These are phyloP conservation scores for Diplocarpon mali DNA, from an alignment of 2,329 filamentous ascomycete species.

Conservation along the genomic window DNA sequence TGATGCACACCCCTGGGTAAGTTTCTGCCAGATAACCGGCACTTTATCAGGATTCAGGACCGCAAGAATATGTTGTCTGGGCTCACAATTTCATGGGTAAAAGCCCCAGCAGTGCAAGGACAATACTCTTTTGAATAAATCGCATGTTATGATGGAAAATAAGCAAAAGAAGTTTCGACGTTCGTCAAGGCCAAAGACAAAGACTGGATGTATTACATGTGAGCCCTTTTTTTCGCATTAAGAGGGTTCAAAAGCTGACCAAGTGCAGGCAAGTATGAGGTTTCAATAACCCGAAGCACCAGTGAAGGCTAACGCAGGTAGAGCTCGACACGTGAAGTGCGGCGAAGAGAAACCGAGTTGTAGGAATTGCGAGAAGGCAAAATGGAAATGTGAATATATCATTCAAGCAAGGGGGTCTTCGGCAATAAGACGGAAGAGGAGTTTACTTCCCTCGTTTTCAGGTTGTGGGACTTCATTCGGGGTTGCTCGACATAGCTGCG, in stretches of 20 bases:
- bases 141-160: too few species aligned
- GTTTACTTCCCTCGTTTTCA: background rate
- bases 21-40: too few species aligned
- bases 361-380: background rate
- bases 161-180: too few species aligned
- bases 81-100: too few species aligned
- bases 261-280: background rate
- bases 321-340: constrained; percentile 8
- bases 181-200: constrained; percentile 1
- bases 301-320: background rate
- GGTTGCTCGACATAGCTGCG: background rate
- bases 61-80: too few species aligned
- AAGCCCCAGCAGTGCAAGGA: too few species aligned
- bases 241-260: background rate
- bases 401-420: background rate
- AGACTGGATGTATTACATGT: constrained; percentile 1
- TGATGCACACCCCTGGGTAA: too few species aligned
- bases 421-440: background rate
- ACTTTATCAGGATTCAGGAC: too few species aligned
- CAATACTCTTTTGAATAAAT: too few species aligned
- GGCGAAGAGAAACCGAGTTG: constrained; percentile 5
- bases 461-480: too few species aligned
- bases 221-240: background rate
- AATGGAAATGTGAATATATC: constrained; percentile 2
- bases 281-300: background rate